Conservation (phyloP, 306 rosid genomes). For the Glycine soja region DNA sequence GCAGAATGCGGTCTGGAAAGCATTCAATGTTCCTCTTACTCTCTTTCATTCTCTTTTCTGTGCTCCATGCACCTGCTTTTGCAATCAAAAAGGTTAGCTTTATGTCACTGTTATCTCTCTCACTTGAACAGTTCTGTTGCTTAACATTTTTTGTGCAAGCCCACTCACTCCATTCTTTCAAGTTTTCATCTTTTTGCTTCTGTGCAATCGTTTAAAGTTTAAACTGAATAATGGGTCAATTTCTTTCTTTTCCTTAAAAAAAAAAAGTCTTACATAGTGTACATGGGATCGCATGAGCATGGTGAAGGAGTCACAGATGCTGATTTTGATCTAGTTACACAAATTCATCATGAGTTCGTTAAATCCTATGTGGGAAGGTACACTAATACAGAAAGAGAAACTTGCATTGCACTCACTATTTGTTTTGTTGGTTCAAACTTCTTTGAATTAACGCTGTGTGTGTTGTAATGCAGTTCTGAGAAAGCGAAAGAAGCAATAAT, state of each 20-base stretch:
- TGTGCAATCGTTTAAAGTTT: not conserved
- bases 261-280: conserved; percentile 74
- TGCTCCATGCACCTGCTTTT: conserved; percentile 60
- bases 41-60: conserved; percentile 45
- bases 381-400: not conserved
- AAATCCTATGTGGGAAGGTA: conserved; percentile 52
- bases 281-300: conserved; percentile 80
- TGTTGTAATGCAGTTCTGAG: conserved; percentile 47
- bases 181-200: conserved; percentile 37
- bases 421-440: not conserved
- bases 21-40: conserved; percentile 42
- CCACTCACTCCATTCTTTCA: conserved; percentile 4
- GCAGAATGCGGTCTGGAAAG: conserved; percentile 55
- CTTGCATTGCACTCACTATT: not conserved
- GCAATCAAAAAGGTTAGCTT: conserved; percentile 59
- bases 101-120: conserved; percentile 9
- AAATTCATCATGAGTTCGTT: conserved; percentile 65
- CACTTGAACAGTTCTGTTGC: not conserved
- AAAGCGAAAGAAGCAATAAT: conserved; percentile 64
- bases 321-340: conserved; percentile 57
- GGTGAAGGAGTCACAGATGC: conserved; percentile 53
- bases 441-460: not conserved
- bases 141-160: conserved; percentile 12
- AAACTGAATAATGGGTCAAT: not conserved
- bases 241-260: not conserved